These are phyloP conservation scores for Scortechinia acanthostroma DNA, from an alignment of 2,329 filamentous ascomycete species.

Conservation along the genomic window DNA sequence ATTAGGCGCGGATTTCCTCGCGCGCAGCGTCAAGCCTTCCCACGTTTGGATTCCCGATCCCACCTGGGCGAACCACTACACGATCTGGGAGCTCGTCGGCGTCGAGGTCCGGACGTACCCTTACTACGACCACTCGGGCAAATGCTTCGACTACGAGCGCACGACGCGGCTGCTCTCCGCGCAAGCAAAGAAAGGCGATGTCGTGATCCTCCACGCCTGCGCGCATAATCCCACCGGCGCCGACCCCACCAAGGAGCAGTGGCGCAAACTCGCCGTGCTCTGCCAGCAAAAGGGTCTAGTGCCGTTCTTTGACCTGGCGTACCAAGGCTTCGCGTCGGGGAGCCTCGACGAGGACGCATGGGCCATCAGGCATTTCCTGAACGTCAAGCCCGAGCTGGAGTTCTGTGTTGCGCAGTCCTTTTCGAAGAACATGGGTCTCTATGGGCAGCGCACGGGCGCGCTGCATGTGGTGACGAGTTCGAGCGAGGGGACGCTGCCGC, in stretches of 20 bases:
- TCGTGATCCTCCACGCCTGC: background rate
- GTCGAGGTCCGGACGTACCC: background rate
- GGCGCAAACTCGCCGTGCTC: background rate
- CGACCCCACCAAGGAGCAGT: background rate
- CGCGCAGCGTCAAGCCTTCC: background rate
- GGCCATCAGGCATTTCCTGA: background rate
- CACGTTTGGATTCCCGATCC: background rate
- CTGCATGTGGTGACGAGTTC: background rate
- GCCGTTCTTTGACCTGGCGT: background rate
- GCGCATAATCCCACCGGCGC: background rate
- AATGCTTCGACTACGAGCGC: constrained; percentile 2
- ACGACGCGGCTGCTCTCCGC: constrained; percentile 7
- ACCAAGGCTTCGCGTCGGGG: background rate
- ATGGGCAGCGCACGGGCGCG: background rate
- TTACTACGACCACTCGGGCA: background rate
- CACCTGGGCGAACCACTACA: background rate
- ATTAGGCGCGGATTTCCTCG: background rate
- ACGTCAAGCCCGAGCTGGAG: background rate
- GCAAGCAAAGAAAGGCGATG: background rate
- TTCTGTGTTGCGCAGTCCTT: background rate
- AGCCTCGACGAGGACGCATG: background rate
- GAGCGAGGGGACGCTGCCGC: background rate
- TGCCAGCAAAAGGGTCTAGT: background rate
- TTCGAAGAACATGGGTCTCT: constrained; percentile 1
- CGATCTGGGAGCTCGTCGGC: background rate